Evolutionary conservation across 2,329 filamentous ascomycete species (phyloP).

Genomic region (Ophiostoma tasmaniense): DNA sequence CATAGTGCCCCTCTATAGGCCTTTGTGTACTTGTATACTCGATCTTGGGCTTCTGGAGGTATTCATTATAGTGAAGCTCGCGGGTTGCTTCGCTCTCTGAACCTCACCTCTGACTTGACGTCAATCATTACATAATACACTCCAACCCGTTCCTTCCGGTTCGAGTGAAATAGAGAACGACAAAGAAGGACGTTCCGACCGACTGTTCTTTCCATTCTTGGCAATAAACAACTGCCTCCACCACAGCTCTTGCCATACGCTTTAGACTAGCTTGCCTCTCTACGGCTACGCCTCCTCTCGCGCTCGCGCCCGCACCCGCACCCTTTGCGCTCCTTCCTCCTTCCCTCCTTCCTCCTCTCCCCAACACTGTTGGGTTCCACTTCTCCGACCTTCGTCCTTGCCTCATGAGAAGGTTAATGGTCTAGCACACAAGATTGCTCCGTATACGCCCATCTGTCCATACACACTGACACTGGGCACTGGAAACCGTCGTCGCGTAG

Average conservation of each 20-base stretch:
- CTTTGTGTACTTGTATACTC: too few relatives aligned
- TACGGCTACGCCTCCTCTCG: neutral
- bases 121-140: neutral
- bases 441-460: neutral
- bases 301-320: neutral
- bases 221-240: neutral
- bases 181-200: neutral
- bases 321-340: neutral
- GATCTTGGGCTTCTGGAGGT: neutral
- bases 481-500: neutral
- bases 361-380: constrained; percentile 9
- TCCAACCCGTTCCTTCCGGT: neutral
- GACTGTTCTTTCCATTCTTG: neutral
- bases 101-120: neutral
- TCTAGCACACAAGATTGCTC: neutral
- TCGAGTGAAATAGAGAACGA: neutral
- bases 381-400: constrained; percentile 16
- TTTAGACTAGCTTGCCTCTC: neutral
- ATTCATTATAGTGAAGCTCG: neutral
- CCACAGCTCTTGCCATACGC: neutral
- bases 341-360: neutral
- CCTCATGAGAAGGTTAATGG: neutral
- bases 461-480: neutral
- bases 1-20: neutral
- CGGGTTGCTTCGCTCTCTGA: neutral